Percentiles rank a stretch among this genome's conserved stretches.
Evolutionary conservation across 2,329 filamentous ascomycete genomes (phyloP).

Genomic region (Fusarium drepaniforme): DNA sequence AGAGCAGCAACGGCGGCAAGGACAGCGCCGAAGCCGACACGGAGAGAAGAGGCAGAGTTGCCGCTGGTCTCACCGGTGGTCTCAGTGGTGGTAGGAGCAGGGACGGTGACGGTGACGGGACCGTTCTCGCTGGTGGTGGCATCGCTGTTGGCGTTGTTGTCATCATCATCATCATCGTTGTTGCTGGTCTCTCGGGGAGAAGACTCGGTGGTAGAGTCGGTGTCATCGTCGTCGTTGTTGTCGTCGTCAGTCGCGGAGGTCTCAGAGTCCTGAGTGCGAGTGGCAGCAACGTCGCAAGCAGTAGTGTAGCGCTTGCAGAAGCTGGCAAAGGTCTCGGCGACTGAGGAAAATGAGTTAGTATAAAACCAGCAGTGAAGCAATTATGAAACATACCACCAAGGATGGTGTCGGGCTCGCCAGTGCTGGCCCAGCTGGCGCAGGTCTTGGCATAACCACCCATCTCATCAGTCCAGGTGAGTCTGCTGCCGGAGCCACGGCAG

Average conservation of each 20-base stretch:
- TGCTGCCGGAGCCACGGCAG: slow-evolving; percentile 36
- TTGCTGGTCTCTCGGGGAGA: slow-evolving; percentile 12
- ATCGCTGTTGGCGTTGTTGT: neutral
- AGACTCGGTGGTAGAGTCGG: slow-evolving; percentile 19
- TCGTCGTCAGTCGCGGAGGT: slow-evolving; percentile 8
- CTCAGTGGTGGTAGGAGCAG: slow-evolving; percentile 19
- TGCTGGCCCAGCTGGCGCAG: slow-evolving; percentile 47
- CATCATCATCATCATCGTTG: neutral
- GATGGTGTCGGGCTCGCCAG: slow-evolving; percentile 42
- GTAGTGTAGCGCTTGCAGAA: slow-evolving; percentile 48
- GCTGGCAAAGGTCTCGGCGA: slow-evolving; percentile 45
- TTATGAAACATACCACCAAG: slow-evolving; percentile 37
- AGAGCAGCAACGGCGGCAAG: slow-evolving; percentile 39
- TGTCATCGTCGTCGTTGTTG: slow-evolving; percentile 11
- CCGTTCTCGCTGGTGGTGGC: slow-evolving; percentile 20
- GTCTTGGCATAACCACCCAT: slow-evolving; percentile 47
- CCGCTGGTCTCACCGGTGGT: slow-evolving; percentile 18
- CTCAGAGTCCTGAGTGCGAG: slow-evolving; percentile 21
- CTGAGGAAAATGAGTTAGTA: slow-evolving; percentile 36
- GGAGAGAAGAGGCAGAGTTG: slow-evolving; percentile 34
- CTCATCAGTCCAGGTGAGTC: slow-evolving; percentile 46
- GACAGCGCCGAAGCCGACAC: slow-evolving; percentile 36
- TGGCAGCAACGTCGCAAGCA: slow-evolving; percentile 36
- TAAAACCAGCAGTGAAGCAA: neutral
- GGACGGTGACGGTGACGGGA: slow-evolving; percentile 39